phyloP scores from a whole-genome alignment of 2,329 filamentous ascomycete species.

The Fonsecaea pedrosoi region DNA sequence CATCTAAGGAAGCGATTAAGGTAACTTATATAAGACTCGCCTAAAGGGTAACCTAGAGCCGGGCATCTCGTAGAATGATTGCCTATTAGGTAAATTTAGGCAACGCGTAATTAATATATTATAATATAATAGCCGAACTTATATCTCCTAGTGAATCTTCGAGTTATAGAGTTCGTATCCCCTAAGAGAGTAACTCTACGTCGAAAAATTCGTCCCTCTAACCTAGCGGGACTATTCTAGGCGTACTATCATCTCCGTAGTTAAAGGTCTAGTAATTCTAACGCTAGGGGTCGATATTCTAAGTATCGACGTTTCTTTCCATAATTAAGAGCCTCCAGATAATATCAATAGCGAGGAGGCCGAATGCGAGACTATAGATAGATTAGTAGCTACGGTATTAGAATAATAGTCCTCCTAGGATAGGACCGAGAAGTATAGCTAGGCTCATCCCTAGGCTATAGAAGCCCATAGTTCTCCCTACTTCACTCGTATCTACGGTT shows the following conservation, averaged over 20 bases:
- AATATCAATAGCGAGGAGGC: background rate
- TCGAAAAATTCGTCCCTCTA: background rate
- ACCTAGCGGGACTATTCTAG: slow-evolving; percentile 7
- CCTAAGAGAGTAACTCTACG: background rate
- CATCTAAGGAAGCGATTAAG: background rate
- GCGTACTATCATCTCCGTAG: slow-evolving; percentile 11
- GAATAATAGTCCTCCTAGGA: background rate
- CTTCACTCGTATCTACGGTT: background rate
- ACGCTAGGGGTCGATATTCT: too few relatives aligned
- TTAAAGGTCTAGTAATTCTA: background rate
- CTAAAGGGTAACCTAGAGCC: slow-evolving; percentile 65
- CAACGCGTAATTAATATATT: too few relatives aligned
- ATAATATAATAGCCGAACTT: too few relatives aligned
- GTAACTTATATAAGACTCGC: slow-evolving; percentile 59
- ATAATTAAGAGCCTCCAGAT: background rate
- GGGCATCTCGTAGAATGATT: slow-evolving; percentile 54
- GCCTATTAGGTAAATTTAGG: too few relatives aligned
- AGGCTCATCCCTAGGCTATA: background rate
- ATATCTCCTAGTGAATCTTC: background rate
- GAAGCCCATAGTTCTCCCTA: background rate
- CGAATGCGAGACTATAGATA: background rate
- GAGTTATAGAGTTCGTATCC: background rate
- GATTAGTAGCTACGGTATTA: background rate
- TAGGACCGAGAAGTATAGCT: background rate
- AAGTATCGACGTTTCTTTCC: background rate